Base-by-base conservation (phyloP, 805 yeast genomes). In the Wickerhamomyces chambardii region DNA sequence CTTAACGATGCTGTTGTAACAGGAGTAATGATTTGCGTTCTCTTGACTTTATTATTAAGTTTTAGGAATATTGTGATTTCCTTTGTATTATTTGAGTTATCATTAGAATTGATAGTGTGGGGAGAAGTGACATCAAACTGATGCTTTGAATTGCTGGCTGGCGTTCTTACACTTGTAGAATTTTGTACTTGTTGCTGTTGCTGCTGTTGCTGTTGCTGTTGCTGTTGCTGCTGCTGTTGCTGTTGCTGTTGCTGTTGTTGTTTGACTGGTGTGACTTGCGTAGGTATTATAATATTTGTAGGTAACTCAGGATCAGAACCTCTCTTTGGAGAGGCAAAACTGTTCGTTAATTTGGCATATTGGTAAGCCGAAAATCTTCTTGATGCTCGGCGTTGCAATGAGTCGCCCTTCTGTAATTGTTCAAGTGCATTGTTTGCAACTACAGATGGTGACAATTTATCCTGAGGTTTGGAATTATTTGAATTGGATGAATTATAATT, bases 281-380 rank as follows among this genome's bases (percentile, higher is more conserved):
- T 35, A 18, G 39, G 35, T 21, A 40, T 34, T 12, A 44, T 53
- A 12, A 44, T 26, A 39, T 15, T 41, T 44, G 33, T 44, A 36
- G 58, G 47, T 9, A 55, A 40, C 18, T 51, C 53, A 25, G 49
- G 53, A 39, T 45, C 49, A 24, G 14, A 11, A 14, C 12, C 12
- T 37, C 45, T 36, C 37, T 49, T 50, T 1, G 56, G 56, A 10
- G 70, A 52, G 3, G 27, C 9, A 14, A 24, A 24, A 14, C 12
- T 24, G 40, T 70, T 75, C 0, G 84, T 64, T 10, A 84, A 65
- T 48, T 82, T 84, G 1, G 94, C 85, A 58, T 80, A 79, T 50
- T 90, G 97, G 41, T 89, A 90, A 0, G 97, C 96, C 5, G 96
- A 86, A 52, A 82, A 90, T 36, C 98, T 66, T 46, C 90, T 81